These are phyloP conservation scores for Entomortierella lignicola DNA, from an alignment of 192 early-diverging fungal genomes.

Conservation along the genomic window DNA sequence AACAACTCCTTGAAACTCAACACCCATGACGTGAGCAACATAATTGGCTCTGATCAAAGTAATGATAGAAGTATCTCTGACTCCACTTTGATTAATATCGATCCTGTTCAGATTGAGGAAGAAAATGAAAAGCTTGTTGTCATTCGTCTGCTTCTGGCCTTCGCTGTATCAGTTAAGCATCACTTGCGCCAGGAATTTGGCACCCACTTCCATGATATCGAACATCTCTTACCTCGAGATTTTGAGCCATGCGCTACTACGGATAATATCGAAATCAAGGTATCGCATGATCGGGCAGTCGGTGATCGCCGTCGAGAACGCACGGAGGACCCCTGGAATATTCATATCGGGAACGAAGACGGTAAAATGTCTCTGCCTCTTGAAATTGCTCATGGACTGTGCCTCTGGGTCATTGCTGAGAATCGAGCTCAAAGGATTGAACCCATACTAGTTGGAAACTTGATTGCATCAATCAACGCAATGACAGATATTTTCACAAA, in stretches of 20 bases:
- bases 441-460: constrained; percentile 40
- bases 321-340: constrained; percentile 35
- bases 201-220: constrained; percentile 64
- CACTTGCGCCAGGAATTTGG: constrained; percentile 75
- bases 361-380: constrained; percentile 63
- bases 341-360: constrained; percentile 56
- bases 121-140: constrained; percentile 65
- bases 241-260: constrained; percentile 33
- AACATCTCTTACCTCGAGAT: constrained; percentile 56
- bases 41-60: no score
- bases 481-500: constrained; percentile 69
- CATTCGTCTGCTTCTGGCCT: constrained; percentile 66
- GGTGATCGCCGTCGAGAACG: constrained; percentile 17
- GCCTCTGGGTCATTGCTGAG: constrained; percentile 58
- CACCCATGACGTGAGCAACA: no score
- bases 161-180: constrained; percentile 67
- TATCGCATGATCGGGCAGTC: no score
- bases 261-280: no score
- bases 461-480: constrained; percentile 55
- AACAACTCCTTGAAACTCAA: constrained; percentile 10
- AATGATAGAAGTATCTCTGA: constrained; percentile 16
- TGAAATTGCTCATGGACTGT: constrained; percentile 61
- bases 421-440: constrained; percentile 54
- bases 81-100: constrained; percentile 29
- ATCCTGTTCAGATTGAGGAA: constrained; percentile 23